These are phyloP conservation scores for Umbelopsis sp. DNA, from an alignment of 192 early-diverging fungal species.

Conservation along the genomic window DNA sequence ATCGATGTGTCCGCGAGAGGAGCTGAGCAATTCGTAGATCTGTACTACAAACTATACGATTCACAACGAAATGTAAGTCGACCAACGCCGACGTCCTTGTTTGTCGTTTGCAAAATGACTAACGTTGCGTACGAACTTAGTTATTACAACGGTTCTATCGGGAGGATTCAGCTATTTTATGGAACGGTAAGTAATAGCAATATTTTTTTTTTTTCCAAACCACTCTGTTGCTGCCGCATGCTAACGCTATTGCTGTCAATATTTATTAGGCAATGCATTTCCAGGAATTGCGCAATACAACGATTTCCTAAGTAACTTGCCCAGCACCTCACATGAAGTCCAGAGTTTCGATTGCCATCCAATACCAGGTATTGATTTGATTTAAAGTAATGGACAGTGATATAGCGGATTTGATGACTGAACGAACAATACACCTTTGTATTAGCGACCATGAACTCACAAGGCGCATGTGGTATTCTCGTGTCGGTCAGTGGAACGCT, in stretches of 20 bases:
- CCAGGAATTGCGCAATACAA: slow-evolving; percentile 47
- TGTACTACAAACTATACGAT: slow-evolving; percentile 50
- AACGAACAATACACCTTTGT: background rate
- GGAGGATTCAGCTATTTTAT: slow-evolving; percentile 52
- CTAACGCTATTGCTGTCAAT: background rate
- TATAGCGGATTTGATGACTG: too few species aligned
- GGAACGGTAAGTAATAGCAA: slow-evolving; percentile 50
- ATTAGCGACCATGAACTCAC: slow-evolving; percentile 36
- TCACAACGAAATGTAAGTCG: slow-evolving; percentile 46
- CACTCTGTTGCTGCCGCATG: background rate
- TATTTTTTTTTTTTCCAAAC: slow-evolving; percentile 6
- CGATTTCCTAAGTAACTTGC: slow-evolving; percentile 46
- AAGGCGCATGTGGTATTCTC: slow-evolving; percentile 46
- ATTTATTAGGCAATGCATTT: slow-evolving; percentile 46
- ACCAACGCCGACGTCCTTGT: background rate
- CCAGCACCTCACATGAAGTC: slow-evolving; percentile 45
- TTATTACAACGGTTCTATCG: slow-evolving; percentile 41
- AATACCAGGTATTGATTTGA: slow-evolving; percentile 41
- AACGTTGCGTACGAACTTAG: background rate
- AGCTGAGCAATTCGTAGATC: slow-evolving; percentile 52
- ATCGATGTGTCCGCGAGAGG: slow-evolving; percentile 14
- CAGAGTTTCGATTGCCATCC: slow-evolving; percentile 54
- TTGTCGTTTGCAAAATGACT: too few species aligned
- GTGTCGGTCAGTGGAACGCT: slow-evolving; percentile 51
- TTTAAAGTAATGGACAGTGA: too few species aligned